phyloP scores from a whole-genome alignment of 495 filamentous ascomycete genomes.

The Bathelium albidoporum region DNA sequence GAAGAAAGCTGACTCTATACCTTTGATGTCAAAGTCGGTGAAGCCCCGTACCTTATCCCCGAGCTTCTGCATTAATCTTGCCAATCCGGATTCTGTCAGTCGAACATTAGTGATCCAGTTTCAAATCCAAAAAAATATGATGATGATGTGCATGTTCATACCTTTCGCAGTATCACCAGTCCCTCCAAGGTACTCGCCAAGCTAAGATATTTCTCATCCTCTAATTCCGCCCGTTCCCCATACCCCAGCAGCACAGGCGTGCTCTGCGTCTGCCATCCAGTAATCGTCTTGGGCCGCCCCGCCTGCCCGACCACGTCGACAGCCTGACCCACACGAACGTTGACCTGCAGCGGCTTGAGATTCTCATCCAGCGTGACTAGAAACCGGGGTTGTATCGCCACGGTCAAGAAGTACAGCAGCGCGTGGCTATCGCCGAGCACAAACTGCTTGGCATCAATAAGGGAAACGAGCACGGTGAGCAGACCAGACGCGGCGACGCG shows the following conservation, averaged over 20 bases:
- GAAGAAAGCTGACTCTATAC: neutral
- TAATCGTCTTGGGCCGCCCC: conserved; percentile 95
- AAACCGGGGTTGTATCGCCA: conserved; percentile 95
- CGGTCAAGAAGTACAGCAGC: conserved; percentile 92
- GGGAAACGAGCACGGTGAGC: conserved; percentile 76
- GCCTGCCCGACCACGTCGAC: conserved; percentile 98
- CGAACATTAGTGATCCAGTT: no score
- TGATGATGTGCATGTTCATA: conserved; percentile 34
- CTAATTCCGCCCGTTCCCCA: conserved; percentile 90
- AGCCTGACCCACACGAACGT: conserved; percentile 93
- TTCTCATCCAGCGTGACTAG: conserved; percentile 92
- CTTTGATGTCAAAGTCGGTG: neutral
- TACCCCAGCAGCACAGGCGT: conserved; percentile 87
- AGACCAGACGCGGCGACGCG: conserved; percentile 83
- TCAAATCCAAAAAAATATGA: neutral
- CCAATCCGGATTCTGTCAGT: conserved; percentile 28
- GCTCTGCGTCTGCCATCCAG: conserved; percentile 98
- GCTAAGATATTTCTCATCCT: conserved; percentile 94
- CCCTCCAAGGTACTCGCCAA: conserved; percentile 87
- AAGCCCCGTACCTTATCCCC: neutral
- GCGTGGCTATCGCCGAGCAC: conserved; percentile 83
- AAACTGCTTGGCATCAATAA: conserved; percentile 94
- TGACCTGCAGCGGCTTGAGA: conserved; percentile 85
- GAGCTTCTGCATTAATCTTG: neutral
- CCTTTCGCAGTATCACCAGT: conserved; percentile 92